Evolutionary conservation across 1,284 basidiomycete genomes (phyloP), one percentile per base, ranked within the genome.

Genomic region (Moesziomyces sp.): DNA sequence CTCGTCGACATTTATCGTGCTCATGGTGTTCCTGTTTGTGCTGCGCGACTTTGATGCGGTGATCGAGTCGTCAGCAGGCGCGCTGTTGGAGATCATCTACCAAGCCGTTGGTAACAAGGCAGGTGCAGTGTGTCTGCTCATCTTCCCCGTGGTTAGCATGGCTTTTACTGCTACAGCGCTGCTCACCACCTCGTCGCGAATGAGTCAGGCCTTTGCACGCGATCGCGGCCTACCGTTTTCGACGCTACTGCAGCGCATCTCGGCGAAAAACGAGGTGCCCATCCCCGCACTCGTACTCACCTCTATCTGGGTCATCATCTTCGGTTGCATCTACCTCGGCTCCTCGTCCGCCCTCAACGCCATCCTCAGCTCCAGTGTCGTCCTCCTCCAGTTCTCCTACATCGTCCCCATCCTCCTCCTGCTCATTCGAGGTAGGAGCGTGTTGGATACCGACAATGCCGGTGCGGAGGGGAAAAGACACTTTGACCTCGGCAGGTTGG

Each of bases 1-100:
- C 0, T 66, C 87, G 5, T 86, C 85, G 2, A 89, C 89, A 0
- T 86, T 90, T n/a, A 60, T 90, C 19, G 90, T 90, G 80, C 85
- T 91, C 42, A 86, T 91, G 52, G 88, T 89, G 1, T 87, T 92
- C n/a, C 84, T 91, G 21, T 92, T 92, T 77, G 89, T 89, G 43
- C 85, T 91, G 34, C 88, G 87, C 10, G 89, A 91, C 75, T 86
- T 90, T 45, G 70, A 85, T 16, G 86, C 83, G 2, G 86, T 91
- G 28, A 86, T 90, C 47, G 83, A 86, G 58, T 88, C 88, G 0
- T 78, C 87, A 13, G 88, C 88, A 7, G 90, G 90, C 2, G 88
- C 91, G 57, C 88, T 91, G 0, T 86, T 91, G 19, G 89, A 88
- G 2, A 85, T 90, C 34, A 87, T 91, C 84, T 90, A 90, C 74